Evolutionary conservation across 2,329 filamentous ascomycete genomes (phyloP), one percentile per base, ranked within the genome.

Genomic region (Beauveria pseudobassiana): DNA sequence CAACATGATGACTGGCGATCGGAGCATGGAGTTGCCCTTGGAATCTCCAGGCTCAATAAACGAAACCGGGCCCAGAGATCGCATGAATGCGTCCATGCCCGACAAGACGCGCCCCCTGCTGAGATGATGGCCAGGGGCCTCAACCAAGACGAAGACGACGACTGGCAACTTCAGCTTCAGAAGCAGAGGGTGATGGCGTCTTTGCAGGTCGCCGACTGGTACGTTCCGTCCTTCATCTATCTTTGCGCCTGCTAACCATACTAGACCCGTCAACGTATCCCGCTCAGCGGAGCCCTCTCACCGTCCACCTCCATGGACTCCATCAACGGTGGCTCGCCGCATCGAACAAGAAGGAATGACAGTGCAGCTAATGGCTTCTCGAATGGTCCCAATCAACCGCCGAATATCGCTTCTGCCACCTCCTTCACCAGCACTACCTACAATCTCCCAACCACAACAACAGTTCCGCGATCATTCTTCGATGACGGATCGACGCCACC

Each of bases 1-100:
- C 82, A 99, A 99, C 75, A 98, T 93, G 65, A 87, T 97, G 78
- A 99, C 95, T 0, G 93, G 93, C 61, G 91, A 96, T 70, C 96
- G 90, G 71, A 96, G 90, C 65, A 95, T 93, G 85, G 95, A 99
- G 72, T 79, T 99, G 64, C 95, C 95, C 1, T 81, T 99, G 28
- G 95, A 99, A 73, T 93, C 93, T 18, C 93, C 95, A 1, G 87
- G 86, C 1, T 91, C 89, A 7, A 76, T 85, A 20, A 88, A 86
- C 65, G 95, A 99, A 75, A 89, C 83, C 61, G 93, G 93, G 1
- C 95, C 95, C 2, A 84, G 89, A 67, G 92, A 98, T 74, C 87
- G 92, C 64, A 93, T 89, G 77, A 93, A 96, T 72, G 87, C 96
- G 64, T 88, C 85, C 70, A 87, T 97, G 60, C 93, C 93, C 22